A percentile compares a stretch with the other conserved stretches of the same genome.
Evolutionary conservation across 2,329 filamentous ascomycete species (phyloP).

Genomic region (Fusarium sororula): DNA sequence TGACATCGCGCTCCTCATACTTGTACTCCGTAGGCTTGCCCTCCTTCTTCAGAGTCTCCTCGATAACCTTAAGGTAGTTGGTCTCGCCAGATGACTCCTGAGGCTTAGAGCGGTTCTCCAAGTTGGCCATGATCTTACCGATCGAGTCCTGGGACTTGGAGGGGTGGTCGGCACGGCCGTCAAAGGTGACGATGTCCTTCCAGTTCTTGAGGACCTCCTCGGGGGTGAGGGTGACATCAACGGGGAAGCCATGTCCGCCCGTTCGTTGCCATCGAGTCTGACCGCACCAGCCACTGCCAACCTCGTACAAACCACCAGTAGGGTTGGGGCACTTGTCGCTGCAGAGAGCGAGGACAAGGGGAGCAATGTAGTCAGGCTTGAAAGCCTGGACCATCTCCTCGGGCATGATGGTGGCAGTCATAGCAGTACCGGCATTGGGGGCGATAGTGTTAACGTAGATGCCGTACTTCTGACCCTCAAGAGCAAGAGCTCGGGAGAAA

Average conservation of each 20-base stretch:
- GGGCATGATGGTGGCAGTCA: slow-evolving; percentile 94
- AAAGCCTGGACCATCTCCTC: slow-evolving; percentile 98
- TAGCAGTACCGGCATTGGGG: slow-evolving; percentile 93
- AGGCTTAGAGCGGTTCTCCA: slow-evolving; percentile 75
- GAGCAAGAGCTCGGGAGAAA: slow-evolving; percentile 89
- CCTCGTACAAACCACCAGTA: slow-evolving; percentile 91
- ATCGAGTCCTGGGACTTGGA: slow-evolving; percentile 79
- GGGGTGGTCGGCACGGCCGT: slow-evolving; percentile 87
- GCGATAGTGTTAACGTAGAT: slow-evolving; percentile 98
- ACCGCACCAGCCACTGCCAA: slow-evolving; percentile 92
- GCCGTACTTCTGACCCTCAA: slow-evolving; percentile 96
- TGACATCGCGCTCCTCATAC: slow-evolving; percentile 87
- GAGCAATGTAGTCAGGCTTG: slow-evolving; percentile 98
- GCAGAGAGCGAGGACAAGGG: slow-evolving; percentile 83
- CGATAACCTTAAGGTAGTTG: slow-evolving; percentile 78
- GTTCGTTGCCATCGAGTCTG: slow-evolving; percentile 94
- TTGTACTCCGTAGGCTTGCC: slow-evolving; percentile 77
- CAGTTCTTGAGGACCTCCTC: slow-evolving; percentile 83
- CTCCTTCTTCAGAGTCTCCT: slow-evolving; percentile 76
- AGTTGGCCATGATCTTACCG: slow-evolving; percentile 81
- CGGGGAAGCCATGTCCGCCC: slow-evolving; percentile 89
- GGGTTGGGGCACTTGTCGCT: slow-evolving; percentile 87
- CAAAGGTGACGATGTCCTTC: slow-evolving; percentile 85
- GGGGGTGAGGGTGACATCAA: slow-evolving; percentile 83
- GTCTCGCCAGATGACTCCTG: slow-evolving; percentile 58